phyloP scores from a whole-genome alignment of 805 yeast genomes.

The Hanseniaspora vineae region DNA sequence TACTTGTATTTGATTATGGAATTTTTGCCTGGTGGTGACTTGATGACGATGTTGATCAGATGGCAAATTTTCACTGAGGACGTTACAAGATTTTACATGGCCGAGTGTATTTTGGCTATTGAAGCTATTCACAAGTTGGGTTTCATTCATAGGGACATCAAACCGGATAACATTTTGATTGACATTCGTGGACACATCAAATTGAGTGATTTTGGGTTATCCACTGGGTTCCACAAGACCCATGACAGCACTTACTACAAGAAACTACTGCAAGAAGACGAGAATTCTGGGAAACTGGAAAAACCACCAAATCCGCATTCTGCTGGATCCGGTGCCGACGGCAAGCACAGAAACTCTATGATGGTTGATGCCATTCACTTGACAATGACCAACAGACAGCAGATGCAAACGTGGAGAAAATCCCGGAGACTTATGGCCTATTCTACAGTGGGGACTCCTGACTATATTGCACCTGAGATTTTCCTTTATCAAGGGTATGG shows the following conservation, averaged over 20 bases:
- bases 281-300: slow-evolving; percentile 26
- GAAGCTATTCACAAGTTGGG: slow-evolving; percentile 90
- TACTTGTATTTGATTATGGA: slow-evolving; percentile 85
- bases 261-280: slow-evolving; percentile 43
- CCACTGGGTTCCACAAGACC: slow-evolving; percentile 87
- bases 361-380: slow-evolving; percentile 90
- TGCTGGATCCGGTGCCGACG: slow-evolving; percentile 7
- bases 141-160: slow-evolving; percentile 92
- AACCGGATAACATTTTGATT: slow-evolving; percentile 89
- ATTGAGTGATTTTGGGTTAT: slow-evolving; percentile 77
- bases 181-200: slow-evolving; percentile 74
- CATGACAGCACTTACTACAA: slow-evolving; percentile 82
- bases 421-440: slow-evolving; percentile 88
- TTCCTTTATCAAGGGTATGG: slow-evolving; percentile 90
- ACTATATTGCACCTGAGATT: slow-evolving; percentile 91
- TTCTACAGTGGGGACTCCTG: slow-evolving; percentile 94
- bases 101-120: slow-evolving; percentile 89
- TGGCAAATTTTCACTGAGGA: slow-evolving; percentile 93
- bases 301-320: slow-evolving; percentile 20
- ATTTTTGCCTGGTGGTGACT: slow-evolving; percentile 80
- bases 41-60: slow-evolving; percentile 91
- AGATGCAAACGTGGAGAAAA: slow-evolving; percentile 93
- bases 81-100: slow-evolving; percentile 85
- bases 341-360: slow-evolving; percentile 57
- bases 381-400: slow-evolving; percentile 90